Conservation (phyloP, 768 basidiomycete species). For the Rubroboletus satanas region DNA sequence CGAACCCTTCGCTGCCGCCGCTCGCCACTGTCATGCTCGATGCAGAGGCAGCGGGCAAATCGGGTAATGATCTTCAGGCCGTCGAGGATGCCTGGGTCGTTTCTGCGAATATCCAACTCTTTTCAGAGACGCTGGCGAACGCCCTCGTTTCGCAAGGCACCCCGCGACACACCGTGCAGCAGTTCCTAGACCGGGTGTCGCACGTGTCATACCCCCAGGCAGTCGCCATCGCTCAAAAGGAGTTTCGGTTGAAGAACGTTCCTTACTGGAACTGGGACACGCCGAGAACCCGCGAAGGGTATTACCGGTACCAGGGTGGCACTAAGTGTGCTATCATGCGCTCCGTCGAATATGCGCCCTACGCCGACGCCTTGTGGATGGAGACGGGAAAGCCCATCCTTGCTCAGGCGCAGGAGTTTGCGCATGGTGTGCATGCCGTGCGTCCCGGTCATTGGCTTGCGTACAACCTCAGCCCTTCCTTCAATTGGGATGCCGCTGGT, state of each 20-base stretch:
- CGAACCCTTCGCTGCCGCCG: slow-evolving; percentile 66
- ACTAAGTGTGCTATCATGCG: slow-evolving; percentile 93
- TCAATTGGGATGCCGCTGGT: slow-evolving; percentile 94
- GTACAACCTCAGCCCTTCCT: slow-evolving; percentile 92
- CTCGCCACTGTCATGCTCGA: slow-evolving; percentile 79
- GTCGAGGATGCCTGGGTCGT: slow-evolving; percentile 87
- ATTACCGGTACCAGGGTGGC: slow-evolving; percentile 95
- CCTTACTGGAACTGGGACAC: slow-evolving; percentile 96
- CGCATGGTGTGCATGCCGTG: slow-evolving; percentile 76
- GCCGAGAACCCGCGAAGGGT: slow-evolving; percentile 92
- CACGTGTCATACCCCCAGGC: slow-evolving; percentile 69
- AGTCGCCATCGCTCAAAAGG: slow-evolving; percentile 68
- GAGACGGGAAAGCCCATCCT: slow-evolving; percentile 95
- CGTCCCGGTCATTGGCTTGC: slow-evolving; percentile 93
- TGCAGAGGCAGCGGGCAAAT: slow-evolving; percentile 78
- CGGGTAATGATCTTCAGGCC: slow-evolving; percentile 75
- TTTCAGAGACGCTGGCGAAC: slow-evolving; percentile 64
- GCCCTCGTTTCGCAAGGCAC: slow-evolving; percentile 62
- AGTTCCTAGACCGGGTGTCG: slow-evolving; percentile 61
- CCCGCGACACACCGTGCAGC: slow-evolving; percentile 45
- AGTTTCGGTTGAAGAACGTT: slow-evolving; percentile 66
- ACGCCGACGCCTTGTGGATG: slow-evolving; percentile 93
- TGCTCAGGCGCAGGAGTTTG: slow-evolving; percentile 88
- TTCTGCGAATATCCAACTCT: slow-evolving; percentile 76
- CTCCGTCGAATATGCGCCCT: slow-evolving; percentile 88